Conservation (phyloP, 192 early-diverging fungal species). For the Phlyctochytrium arcticum region DNA sequence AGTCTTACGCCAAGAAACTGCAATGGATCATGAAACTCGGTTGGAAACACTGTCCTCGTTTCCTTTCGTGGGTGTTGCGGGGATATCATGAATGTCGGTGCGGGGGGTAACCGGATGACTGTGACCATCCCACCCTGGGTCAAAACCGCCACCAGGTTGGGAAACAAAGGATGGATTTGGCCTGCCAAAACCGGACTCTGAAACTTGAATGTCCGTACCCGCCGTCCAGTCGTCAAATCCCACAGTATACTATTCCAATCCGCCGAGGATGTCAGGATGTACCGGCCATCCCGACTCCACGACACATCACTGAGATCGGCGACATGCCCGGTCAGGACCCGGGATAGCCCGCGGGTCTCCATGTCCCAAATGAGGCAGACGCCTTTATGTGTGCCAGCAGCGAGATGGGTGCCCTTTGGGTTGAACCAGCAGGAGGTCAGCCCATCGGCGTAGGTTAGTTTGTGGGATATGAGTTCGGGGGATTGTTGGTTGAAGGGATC, state of each 20-base stretch:
- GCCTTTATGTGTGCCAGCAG: conserved; percentile 77
- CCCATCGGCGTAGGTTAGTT: conserved; percentile 64
- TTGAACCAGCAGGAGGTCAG: conserved; percentile 66
- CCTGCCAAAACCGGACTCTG: conserved; percentile 66
- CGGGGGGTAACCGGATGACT: conserved; percentile 12
- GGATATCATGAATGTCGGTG: no score
- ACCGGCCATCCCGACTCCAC: conserved; percentile 78
- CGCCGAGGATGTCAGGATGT: conserved; percentile 72
- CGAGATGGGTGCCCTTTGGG: conserved; percentile 72
- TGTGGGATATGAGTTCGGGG: conserved; percentile 73
- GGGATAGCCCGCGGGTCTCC: conserved; percentile 72
- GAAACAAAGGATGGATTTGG: conserved; percentile 63
- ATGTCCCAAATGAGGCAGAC: conserved; percentile 82
- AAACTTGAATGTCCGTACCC: conserved; percentile 60
- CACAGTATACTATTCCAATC: conserved; percentile 85
- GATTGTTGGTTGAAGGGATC: conserved; percentile 28
- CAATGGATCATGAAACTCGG: not conserved
- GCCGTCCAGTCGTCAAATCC: conserved; percentile 65
- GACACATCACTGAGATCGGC: conserved; percentile 32
- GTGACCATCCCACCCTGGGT: conserved; percentile 17
- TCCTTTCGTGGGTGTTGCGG: no score
- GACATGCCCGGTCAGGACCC: conserved; percentile 71
- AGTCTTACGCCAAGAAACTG: not conserved
- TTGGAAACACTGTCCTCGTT: not conserved
- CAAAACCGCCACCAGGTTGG: conserved; percentile 21